Percentiles rank a stretch among this genome's conserved stretches.
Evolutionary conservation across 176 grass and related monocot genomes (phyloP).

Genomic region (Hordeum marinum): DNA sequence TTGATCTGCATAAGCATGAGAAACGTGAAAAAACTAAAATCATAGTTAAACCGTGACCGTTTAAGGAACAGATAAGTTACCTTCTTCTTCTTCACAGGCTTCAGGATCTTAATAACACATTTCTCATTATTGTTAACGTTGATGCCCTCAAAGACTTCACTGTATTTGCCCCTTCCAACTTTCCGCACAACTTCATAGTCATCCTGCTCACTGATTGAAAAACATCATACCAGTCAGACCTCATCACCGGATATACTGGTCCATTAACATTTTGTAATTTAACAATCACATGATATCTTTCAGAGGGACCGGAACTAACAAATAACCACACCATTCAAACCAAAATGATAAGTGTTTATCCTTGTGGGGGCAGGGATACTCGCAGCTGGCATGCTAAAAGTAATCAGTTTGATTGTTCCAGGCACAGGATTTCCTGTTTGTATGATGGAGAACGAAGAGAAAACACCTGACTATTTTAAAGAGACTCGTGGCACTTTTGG

Average conservation of each 20-base stretch:
- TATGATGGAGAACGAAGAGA: not conserved
- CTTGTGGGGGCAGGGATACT: not conserved
- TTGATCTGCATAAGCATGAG: conserved; percentile 67
- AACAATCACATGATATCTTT: not conserved
- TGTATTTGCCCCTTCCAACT: conserved; percentile 97
- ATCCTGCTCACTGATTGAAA: conserved; percentile 76
- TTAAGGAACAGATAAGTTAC: conserved; percentile 27
- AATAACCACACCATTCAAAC: not conserved
- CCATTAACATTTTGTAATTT: not conserved
- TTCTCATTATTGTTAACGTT: conserved; percentile 86
- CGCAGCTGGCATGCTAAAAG: not conserved
- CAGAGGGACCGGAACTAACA: not conserved
- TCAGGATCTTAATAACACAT: conserved; percentile 95
- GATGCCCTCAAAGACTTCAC: conserved; percentile 94
- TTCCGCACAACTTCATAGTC: conserved; percentile 95
- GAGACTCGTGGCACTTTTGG: not conserved
- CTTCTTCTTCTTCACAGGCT: conserved; percentile 99
- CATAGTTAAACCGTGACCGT: not conserved
- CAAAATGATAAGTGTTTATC: not conserved
- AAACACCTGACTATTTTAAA: not conserved
- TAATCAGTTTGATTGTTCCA: too few relatives aligned
- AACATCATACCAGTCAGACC: conserved; percentile 9
- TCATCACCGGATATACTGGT: not conserved
- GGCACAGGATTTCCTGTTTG: not conserved
- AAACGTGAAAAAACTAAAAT: conserved; percentile 4